Evolutionary conservation across 148 eudicot genomes (phyloP), one percentile per base, ranked within the genome.

Genomic region (Nepenthes gracilis): DNA sequence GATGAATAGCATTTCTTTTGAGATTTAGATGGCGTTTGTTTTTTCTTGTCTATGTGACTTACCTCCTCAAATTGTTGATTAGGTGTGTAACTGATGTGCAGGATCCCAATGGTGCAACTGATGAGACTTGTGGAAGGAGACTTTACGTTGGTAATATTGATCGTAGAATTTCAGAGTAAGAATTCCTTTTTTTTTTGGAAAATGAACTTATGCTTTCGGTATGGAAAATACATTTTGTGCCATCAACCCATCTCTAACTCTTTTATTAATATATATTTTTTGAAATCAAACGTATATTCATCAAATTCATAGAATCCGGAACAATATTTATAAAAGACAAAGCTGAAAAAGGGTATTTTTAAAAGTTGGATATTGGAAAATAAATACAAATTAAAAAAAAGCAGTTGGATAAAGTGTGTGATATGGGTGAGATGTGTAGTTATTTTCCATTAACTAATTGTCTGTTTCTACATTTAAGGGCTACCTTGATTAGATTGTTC

Each of bases 61-160:
- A 4, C 45, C 45, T 40, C 6, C 45, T 40, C 45, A 23, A 23
- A 23, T 23, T 23, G 23, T 23, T 40, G 45, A 40, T 40, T 8
- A 3, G 2, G 7, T 58, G 62, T 43, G 13, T 43, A 35, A 45
- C 45, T 23, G 23, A 59, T 67, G 58, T 66, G 66, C 79, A 90
- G 97, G 83, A 79, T 63, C 62, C 71, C 5, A 67, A 56, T 66
- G 47, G 64, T 48, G 52, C 54, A 32, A 70, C 8, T 40, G 86
- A 79, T 58, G 95, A 87, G 60, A 82, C 72, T 61, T 23, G 23
- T 23, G 97, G 82, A 54, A 70, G 81, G 76, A 81, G 88, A 68
- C 76, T 90, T 15, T 90, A 87, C 54, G 59, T 90, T 65, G 97
- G 97, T 47, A 90, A 90, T 74, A 84, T 90, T 58, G 97, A 90